These are phyloP conservation scores for Misopates orontium DNA, from an alignment of 257 asterid species.

Conservation along the genomic window DNA sequence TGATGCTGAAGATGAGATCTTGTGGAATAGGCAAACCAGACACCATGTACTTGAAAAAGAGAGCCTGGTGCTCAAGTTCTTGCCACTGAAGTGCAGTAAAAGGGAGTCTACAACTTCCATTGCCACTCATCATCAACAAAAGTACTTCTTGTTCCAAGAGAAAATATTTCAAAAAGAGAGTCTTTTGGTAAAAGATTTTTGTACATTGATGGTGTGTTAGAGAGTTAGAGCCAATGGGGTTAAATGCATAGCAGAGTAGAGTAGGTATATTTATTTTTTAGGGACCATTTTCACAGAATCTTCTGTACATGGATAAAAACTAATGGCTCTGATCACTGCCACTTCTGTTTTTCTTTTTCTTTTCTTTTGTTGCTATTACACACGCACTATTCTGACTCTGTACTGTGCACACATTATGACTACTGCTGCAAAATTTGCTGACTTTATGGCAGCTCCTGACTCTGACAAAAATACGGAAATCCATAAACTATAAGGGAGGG, in stretches of 20 bases:
- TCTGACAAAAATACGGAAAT: conserved; percentile 56
- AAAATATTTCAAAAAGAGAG: not conserved
- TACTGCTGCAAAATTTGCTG: conserved; percentile 35
- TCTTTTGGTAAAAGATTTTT: not conserved
- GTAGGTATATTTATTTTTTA: conserved; percentile 63
- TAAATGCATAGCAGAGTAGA: conserved; percentile 21
- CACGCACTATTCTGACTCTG: conserved; percentile 26
- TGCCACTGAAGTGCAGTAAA: conserved; percentile 90
- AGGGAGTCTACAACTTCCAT: conserved; percentile 44
- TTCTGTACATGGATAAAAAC: conserved; percentile 72
- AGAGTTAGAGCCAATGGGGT: conserved; percentile 15
- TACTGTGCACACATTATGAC: conserved; percentile 55
- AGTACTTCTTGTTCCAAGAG: too few species aligned
- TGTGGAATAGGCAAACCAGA: conserved; percentile 87
- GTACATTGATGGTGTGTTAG: not conserved
- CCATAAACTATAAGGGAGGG: conserved; percentile 29
- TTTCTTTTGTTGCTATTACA: conserved; percentile 1
- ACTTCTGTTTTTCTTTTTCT: not conserved
- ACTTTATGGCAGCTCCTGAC: conserved; percentile 56
- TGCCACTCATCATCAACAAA: conserved; percentile 42
- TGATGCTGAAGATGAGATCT: conserved; percentile 81
- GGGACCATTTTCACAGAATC: conserved; percentile 92
- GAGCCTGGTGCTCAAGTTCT: conserved; percentile 94
- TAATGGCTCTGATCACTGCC: conserved; percentile 57
- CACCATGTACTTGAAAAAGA: conserved; percentile 79